These are phyloP conservation scores for Cocos nucifera DNA, from an alignment of 176 grass and related monocot genomes.

Conservation along the genomic window DNA sequence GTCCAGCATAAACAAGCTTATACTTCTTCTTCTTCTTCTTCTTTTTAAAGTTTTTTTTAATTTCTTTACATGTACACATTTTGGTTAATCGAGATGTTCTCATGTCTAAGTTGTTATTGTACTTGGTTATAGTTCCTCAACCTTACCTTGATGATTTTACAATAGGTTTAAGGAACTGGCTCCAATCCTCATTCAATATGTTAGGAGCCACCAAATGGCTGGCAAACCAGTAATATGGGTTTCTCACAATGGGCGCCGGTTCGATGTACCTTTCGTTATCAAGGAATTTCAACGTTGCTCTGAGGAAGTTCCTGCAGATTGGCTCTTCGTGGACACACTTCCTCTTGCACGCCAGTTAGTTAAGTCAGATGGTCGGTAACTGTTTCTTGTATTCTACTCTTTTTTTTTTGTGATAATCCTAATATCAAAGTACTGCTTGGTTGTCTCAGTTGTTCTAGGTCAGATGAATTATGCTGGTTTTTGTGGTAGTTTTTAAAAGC, in stretches of 20 bases:
- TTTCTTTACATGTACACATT: no score
- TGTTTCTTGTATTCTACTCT: neutral
- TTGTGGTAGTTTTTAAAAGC: no score
- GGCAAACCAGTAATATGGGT: constrained; percentile 67
- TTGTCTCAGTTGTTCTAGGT: no score
- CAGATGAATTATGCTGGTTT: no score
- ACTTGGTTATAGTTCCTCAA: neutral
- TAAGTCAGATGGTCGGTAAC: constrained; percentile 32
- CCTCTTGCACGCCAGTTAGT: constrained; percentile 48
- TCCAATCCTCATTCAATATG: constrained; percentile 50
- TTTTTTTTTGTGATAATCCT: no score
- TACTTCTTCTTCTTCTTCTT: no score
- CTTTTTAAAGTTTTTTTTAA: no score
- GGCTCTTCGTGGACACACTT: constrained; percentile 67
- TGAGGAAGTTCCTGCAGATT: constrained; percentile 50
- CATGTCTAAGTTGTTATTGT: no score
- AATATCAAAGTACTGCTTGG: no score
- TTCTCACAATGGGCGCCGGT: constrained; percentile 55
- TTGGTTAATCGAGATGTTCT: no score
- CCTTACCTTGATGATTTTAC: constrained; percentile 10
- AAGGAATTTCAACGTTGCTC: constrained; percentile 51
- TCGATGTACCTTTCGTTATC: constrained; percentile 73
- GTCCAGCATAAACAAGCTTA: no score
- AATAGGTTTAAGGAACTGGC: constrained; percentile 56
- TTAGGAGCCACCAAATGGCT: constrained; percentile 47